Percentiles rank a stretch among this genome's conserved stretches.
Conservation (phyloP, 2,329 filamentous ascomycete species). For the Colletotrichum sp. region DNA sequence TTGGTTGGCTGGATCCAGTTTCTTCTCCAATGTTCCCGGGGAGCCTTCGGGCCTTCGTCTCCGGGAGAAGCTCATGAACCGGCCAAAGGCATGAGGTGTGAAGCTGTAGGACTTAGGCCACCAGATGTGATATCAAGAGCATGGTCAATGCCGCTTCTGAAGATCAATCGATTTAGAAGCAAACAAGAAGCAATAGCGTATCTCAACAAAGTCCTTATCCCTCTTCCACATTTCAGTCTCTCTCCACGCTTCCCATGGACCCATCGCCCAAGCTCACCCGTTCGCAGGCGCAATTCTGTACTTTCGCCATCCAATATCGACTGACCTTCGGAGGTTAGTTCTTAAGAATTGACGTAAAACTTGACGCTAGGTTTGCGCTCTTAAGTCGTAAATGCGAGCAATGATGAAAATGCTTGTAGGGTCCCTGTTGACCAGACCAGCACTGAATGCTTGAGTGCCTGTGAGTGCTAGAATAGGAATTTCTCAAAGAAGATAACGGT, state of each 20-base stretch:
- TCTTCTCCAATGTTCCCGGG: background rate
- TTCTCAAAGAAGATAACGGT: background rate
- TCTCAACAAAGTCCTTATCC: no score
- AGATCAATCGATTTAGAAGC: no score
- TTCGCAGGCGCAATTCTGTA: background rate
- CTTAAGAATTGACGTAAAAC: accelerated
- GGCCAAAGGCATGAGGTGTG: accelerated
- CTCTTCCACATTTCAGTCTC: no score
- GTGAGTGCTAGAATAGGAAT: background rate
- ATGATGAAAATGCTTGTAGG: no score
- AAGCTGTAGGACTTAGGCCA: background rate
- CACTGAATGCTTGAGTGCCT: no score
- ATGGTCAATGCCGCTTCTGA: no score
- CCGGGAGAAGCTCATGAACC: background rate
- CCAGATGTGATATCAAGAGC: background rate
- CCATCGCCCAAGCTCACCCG: background rate
- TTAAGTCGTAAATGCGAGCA: no score
- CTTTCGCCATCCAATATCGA: accelerated
- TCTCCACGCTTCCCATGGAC: background rate
- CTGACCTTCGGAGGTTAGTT: background rate
- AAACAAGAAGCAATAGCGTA: no score
- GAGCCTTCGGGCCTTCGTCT: background rate
- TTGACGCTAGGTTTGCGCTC: no score
- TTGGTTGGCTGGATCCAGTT: background rate
- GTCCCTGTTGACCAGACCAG: accelerated